Percentiles rank a stretch among this genome's conserved stretches.
Conservation (phyloP, 2,329 filamentous ascomycete species). For the Penicillium sp. region DNA sequence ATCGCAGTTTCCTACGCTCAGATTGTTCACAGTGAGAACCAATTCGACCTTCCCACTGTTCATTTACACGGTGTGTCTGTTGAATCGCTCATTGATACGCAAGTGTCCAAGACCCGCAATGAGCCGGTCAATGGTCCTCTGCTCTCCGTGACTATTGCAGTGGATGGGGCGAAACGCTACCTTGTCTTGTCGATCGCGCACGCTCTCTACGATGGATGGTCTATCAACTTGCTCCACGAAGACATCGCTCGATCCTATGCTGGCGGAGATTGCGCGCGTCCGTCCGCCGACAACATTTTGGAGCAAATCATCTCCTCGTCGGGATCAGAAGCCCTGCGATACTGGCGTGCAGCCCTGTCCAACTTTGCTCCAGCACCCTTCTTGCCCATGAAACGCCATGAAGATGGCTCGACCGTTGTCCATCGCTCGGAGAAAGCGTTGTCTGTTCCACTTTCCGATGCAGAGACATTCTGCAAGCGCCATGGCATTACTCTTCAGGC, state of each 20-base stretch:
- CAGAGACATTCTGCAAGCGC: constrained; percentile 64
- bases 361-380: constrained; percentile 49
- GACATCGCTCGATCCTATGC: constrained; percentile 69
- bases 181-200: constrained; percentile 75
- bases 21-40: constrained; percentile 42
- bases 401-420: constrained; percentile 15
- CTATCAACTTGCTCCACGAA: constrained; percentile 70
- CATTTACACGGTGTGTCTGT: constrained; percentile 21
- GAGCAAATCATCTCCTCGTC: constrained; percentile 53
- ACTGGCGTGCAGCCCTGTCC: constrained; percentile 72
- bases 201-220: constrained; percentile 88
- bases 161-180: constrained; percentile 38
- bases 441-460: constrained; percentile 38
- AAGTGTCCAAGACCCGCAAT: constrained; percentile 11
- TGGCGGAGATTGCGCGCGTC: constrained; percentile 44
- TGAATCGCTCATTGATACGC: constrained; percentile 24
- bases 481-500: constrained; percentile 73
- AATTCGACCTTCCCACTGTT: constrained; percentile 37
- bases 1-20: constrained; percentile 60
- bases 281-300: constrained; percentile 57
- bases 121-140: constrained; percentile 27
- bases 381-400: constrained; percentile 28
- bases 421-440: constrained; percentile 30
- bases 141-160: constrained; percentile 39
- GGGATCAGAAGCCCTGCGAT: constrained; percentile 54